Base-by-base conservation (phyloP, 2,329 filamentous ascomycete genomes). In the Fusarium ramigenum region DNA sequence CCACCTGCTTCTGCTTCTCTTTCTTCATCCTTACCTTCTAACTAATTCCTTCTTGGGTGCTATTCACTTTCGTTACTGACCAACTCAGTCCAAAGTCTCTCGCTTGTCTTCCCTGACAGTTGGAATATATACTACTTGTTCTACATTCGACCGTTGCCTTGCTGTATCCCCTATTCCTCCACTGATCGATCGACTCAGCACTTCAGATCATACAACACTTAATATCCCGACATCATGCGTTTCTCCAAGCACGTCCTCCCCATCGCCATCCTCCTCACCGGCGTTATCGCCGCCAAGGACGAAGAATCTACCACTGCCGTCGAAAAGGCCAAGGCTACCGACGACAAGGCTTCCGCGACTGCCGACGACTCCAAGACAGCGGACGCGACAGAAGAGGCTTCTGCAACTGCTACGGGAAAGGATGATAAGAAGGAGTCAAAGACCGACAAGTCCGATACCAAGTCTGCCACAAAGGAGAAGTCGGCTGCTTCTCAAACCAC, bases 191-290 rank as follows among this genome's bases (percentile, higher is more conserved):
- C 43, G 42, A 56, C 53, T 54, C 64, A 36, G 50, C 46, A 37
- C 66, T 23, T 42, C 44, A 56, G 36, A 37, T 61, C 43, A 37
- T 66, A 60, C 14, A 25, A 39, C 37, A 46, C 25, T 53, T n/a
- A 43, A 36, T 46, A 49, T 8, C 34, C 50, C 44, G 58, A 30
- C 73, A 77, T 36, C 63, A 78, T 78, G 76, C 77, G 72, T 54
- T 64, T 78, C 75, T 73, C 74, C 25, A 73, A 76, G 72, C 75
- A 78, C 60, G 47, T 78, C 36, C 72, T 78, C 30, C 76, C 77
- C 21, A 60, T 78, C 8, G 73, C 74, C 30, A 65, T 78, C 46
- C 60, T 78, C 63, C 63, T 78, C 43, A 75, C 74, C 18, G 60
- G 73, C 19, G 75, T 72, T 65, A 69, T 74, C 34, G 75, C 75